Percentiles rank a stretch among this genome's conserved stretches.
Conservation (phyloP, 177 flowering plant species). For the Tripterygium wilfordii region DNA sequence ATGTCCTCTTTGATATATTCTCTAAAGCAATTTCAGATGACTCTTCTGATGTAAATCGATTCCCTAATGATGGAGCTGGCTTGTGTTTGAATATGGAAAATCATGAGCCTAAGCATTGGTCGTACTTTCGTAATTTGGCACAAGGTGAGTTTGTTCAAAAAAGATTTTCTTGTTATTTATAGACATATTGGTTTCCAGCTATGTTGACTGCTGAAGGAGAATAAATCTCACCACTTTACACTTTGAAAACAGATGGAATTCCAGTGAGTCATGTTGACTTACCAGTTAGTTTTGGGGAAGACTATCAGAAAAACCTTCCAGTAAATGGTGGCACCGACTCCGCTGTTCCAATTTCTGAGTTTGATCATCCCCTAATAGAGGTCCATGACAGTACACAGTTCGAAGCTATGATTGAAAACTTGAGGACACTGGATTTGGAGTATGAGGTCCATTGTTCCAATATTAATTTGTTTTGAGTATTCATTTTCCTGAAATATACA, state of each 20-base stretch:
- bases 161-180: conserved; percentile 83
- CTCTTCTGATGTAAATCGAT: conserved; percentile 32
- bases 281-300: conserved; percentile 34
- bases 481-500: background rate
- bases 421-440: conserved; percentile 45
- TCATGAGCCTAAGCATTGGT: conserved; percentile 93
- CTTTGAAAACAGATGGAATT: conserved; percentile 27
- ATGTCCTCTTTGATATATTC: conserved; percentile 82
- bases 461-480: background rate
- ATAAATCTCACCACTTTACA: conserved; percentile 28
- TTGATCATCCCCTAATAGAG: conserved; percentile 32
- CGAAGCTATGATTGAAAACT: conserved; percentile 39
- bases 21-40: conserved; percentile 57
- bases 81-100: conserved; percentile 83
- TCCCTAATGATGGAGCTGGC: conserved; percentile 64
- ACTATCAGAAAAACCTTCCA: conserved; percentile 28
- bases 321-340: conserved; percentile 22
- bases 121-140: conserved; percentile 86
- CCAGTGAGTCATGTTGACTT: conserved; percentile 28
- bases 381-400: conserved; percentile 40
- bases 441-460: conserved; percentile 46
- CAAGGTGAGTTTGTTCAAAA: conserved; percentile 53
- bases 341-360: conserved; percentile 20
- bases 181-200: conserved; percentile 51
- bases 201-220: conserved; percentile 36